phyloP scores from a whole-genome alignment of 768 basidiomycete genomes.

The Lactarius hatsudake region DNA sequence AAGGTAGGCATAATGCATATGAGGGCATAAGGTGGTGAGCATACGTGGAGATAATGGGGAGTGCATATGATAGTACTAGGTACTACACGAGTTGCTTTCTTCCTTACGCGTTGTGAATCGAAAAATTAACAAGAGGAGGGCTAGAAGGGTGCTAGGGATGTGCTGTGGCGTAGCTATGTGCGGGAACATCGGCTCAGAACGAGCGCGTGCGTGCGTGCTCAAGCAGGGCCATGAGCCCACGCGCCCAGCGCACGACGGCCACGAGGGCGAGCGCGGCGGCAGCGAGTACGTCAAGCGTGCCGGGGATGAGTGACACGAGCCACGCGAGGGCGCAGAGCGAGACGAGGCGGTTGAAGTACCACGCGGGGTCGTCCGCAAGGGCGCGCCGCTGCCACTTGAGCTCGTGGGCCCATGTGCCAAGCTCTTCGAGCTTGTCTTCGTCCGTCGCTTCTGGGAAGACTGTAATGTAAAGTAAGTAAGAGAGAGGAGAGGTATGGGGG shows the following conservation, averaged over 20 bases:
- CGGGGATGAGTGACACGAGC: conserved; percentile 14
- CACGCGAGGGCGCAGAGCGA: conserved; percentile 17
- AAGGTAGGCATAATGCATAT: no score
- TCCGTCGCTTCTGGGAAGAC: conserved; percentile 3
- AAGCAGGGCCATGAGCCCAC: neutral
- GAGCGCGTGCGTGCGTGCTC: conserved; percentile 1
- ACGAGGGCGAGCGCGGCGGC: neutral
- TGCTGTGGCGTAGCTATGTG: neutral
- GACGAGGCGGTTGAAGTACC: conserved; percentile 21
- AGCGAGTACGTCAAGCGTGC: neutral
- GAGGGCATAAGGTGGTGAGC: no score
- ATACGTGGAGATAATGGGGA: no score
- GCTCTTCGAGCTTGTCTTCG: conserved; percentile 16
- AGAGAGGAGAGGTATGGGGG: neutral
- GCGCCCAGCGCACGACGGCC: neutral
- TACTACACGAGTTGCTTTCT: no score
- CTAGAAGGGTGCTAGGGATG: no score
- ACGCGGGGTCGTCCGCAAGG: conserved; percentile 14
- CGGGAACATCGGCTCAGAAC: neutral
- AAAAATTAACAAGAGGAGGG: no score
- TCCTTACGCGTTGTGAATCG: no score
- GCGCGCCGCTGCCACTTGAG: conserved; percentile 17
- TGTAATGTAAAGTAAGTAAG: neutral
- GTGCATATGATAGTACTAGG: no score
- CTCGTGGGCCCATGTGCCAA: conserved; percentile 18